phyloP scores from a whole-genome alignment of 257 asterid genomes.

The Solanum piurae region DNA sequence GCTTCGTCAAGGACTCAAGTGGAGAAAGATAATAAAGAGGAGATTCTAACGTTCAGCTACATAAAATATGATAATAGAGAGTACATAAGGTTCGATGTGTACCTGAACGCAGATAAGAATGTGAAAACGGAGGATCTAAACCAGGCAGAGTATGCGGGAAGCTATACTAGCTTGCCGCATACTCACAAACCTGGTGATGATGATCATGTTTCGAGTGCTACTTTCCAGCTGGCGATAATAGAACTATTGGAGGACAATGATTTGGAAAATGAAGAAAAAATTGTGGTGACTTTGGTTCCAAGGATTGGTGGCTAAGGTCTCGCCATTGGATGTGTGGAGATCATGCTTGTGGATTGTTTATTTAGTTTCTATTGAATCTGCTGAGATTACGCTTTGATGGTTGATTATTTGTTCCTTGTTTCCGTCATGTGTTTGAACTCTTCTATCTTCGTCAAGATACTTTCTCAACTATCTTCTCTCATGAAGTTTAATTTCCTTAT shows the following conservation, averaged over 20 bases:
- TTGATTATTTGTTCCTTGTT: neutral
- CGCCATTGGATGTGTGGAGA: neutral
- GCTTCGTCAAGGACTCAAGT: neutral
- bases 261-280: neutral
- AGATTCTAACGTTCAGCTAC: slow-evolving; percentile 12
- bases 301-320: neutral
- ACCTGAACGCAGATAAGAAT: slow-evolving; percentile 40
- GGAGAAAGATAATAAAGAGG: slow-evolving; percentile 25
- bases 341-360: neutral
- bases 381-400: neutral
- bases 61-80: slow-evolving; percentile 13
- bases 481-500: too few relatives aligned
- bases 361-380: neutral
- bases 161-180: slow-evolving; percentile 44
- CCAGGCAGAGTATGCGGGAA: slow-evolving; percentile 38
- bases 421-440: neutral
- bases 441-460: too few relatives aligned
- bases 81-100: slow-evolving; percentile 39
- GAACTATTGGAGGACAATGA: neutral
- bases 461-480: too few relatives aligned
- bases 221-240: neutral
- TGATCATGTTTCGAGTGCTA: neutral
- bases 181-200: neutral
- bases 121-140: slow-evolving; percentile 9
- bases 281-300: neutral